Evolutionary conservation across 768 basidiomycete species (phyloP), one percentile per base, ranked within the genome.

Genomic region (Lactarius vividus): DNA sequence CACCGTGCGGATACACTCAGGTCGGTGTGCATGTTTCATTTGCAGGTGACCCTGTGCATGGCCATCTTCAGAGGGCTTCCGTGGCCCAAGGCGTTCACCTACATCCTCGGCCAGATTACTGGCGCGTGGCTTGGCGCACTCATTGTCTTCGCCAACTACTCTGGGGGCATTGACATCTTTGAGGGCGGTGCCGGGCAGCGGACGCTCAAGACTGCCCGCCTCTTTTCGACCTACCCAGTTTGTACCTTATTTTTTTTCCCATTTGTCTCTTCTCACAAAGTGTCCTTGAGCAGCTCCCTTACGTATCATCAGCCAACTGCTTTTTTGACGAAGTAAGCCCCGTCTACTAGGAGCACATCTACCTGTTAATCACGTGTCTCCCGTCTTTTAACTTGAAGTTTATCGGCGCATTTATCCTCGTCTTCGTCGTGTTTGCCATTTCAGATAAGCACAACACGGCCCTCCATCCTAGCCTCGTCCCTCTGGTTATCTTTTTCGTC

Each of bases 11-110:
- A 49, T 8, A 26, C 23, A 39, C 59, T 60, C 13, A 57, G 5
- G 5, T 52, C 13, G n/a, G 46, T 16, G 28, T 29, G 4, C 28
- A 0, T 16, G 54, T 5, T 49, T 9, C 39, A 28, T 39, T 49
- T 13, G 18, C 26, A 88, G 87, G 82, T 92, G 39, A 94, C 91
- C 16, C 75, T 94, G 55, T 80, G 85, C 11, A 72, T 92, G 56
- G 89, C 88, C 4, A 79, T 84, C 3, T 85, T 86, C 74, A 84
- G 91, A 68, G 81, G 81, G 52, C 93, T 94, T 75, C 88, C 91
- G 0, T 89, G 89, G 88, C 81, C 80, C 70, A 93, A 93, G 74
- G 91, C 91, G 0, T 90, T 91, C 1, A 80, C 70, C 23, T 92
- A 86, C 73, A 83, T 89, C 46, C 71, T 85, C 57, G 82, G 86